phyloP scores from a whole-genome alignment of 164 flowering plant genomes.

The Magnolia sinica region DNA sequence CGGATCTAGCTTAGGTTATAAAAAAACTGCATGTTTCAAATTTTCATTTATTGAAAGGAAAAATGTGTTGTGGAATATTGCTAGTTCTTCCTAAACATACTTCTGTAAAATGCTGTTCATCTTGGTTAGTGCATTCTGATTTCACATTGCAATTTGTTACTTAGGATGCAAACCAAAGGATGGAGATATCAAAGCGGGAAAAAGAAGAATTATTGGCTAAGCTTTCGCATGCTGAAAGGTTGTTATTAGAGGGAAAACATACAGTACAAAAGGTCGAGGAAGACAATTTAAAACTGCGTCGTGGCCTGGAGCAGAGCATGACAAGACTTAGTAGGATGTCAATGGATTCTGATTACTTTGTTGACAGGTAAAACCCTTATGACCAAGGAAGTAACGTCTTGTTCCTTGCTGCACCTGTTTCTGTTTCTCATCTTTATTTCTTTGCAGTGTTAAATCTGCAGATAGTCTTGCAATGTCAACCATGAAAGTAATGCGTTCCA shows the following conservation, averaged over 20 bases:
- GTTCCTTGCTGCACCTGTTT: background rate
- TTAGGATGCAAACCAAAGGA: constrained; percentile 62
- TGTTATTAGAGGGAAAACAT: constrained; percentile 53
- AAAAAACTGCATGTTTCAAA: too few species aligned
- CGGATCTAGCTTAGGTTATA: too few species aligned
- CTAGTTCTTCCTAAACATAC: too few species aligned
- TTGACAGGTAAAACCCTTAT: constrained; percentile 70
- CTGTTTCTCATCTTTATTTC: background rate
- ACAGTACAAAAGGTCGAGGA: constrained; percentile 75
- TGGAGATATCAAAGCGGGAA: constrained; percentile 51
- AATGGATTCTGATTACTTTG: constrained; percentile 87
- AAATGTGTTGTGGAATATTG: too few species aligned
- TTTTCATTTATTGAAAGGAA: too few species aligned
- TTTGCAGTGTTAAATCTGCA: background rate
- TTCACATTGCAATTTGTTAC: background rate
- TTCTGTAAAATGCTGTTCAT: too few species aligned
- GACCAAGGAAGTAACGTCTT: background rate
- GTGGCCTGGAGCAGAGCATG: constrained; percentile 97
- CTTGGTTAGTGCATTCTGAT: background rate
- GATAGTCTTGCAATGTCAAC: background rate
- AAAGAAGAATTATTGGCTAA: constrained; percentile 61
- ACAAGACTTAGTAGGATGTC: constrained; percentile 96
- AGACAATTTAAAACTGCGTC: constrained; percentile 82
- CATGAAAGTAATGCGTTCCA: background rate
- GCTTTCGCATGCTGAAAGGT: constrained; percentile 61